These are phyloP conservation scores for Xylaria nigripes DNA, from an alignment of 495 filamentous ascomycete genomes.

Conservation along the genomic window DNA sequence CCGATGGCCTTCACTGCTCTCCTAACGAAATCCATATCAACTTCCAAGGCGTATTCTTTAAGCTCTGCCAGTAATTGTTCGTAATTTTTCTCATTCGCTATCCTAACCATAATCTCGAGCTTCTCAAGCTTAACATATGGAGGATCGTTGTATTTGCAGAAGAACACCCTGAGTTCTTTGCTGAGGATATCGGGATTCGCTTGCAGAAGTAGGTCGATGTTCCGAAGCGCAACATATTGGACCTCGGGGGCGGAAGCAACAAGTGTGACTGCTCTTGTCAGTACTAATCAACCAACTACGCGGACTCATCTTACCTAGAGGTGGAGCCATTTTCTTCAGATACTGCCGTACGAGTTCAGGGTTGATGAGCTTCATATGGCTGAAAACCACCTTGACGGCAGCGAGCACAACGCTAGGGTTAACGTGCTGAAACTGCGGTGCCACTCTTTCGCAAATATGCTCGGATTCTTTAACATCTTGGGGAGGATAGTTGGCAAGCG, in stretches of 20 bases:
- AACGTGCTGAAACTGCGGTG: slow-evolving; percentile 97
- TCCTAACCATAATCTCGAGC: slow-evolving; percentile 97
- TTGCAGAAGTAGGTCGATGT: slow-evolving; percentile 92
- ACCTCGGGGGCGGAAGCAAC: slow-evolving; percentile 95
- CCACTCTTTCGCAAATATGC: slow-evolving; percentile 94
- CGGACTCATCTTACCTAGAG: slow-evolving; percentile 57
- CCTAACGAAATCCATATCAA: slow-evolving; percentile 98
- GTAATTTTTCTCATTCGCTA: slow-evolving; percentile 94
- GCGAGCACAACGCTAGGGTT: slow-evolving; percentile 95
- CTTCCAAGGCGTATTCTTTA: slow-evolving; percentile 95
- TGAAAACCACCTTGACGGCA: slow-evolving; percentile 94
- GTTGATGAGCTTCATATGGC: slow-evolving; percentile 84
- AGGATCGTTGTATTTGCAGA: slow-evolving; percentile 99
- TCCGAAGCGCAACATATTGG: slow-evolving; percentile 91
- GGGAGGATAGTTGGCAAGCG: slow-evolving; percentile 80
- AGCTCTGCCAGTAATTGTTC: slow-evolving; percentile 90
- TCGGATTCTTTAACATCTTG: slow-evolving; percentile 89
- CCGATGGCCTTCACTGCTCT: slow-evolving; percentile 92
- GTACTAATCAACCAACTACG: not conserved
- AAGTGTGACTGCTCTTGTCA: slow-evolving; percentile 63
- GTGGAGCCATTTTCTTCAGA: slow-evolving; percentile 96
- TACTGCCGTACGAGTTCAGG: slow-evolving; percentile 73
- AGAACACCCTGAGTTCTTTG: slow-evolving; percentile 96
- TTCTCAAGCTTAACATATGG: slow-evolving; percentile 97
- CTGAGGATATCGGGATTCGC: slow-evolving; percentile 92